Base-by-base conservation (phyloP, 148 eudicot species). In the Fagopyrum tataricum region DNA sequence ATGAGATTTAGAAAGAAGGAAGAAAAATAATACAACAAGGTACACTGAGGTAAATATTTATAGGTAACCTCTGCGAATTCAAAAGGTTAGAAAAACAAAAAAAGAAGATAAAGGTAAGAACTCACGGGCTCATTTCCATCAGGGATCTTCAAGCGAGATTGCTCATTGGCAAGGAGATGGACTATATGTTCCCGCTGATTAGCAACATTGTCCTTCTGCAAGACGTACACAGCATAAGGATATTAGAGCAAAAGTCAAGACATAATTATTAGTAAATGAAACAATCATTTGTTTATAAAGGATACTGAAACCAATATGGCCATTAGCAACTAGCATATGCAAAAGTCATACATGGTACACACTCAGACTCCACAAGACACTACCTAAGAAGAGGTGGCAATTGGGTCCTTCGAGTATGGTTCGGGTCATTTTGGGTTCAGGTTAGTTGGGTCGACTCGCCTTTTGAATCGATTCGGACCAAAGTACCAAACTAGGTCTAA, bases 111-210 rank as follows among this genome's bases (percentile, higher is more conserved):
- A 41, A 55, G 21, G 1, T 24, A 55, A 20, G 31, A 55, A 7
- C 91, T 74, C 85, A 96, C 99, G 75, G 97, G 96, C 79, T 96
- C 97, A 56, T 74, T 73, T 23, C 76, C 96, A 26, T 90, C 92
- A 74, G 91, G 99, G 74, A 87, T 84, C 72, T 88, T 82, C 46
- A 96, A 86, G 37, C 96, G 92, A 82, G 88, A 85, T 75, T 96
- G 99, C 81, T 89, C 96, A 84, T 96, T 92, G 51, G 97, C 96
- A 66, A 96, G 96, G 76, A 96, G 91, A 81, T 87, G 96, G 73
- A 96, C 86, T 67, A 96, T 76, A 81, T 96, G 96, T 76, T 96
- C 99, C 24, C 99, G 88, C 84, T 96, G 99, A 86, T 96, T 96
- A 72, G 91, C 82, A 53, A 92, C 89, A 79, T 88, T 92, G 79